Evolutionary conservation across 2,329 filamentous ascomycete genomes (phyloP).

Genomic region (Ascochyta pisi): DNA sequence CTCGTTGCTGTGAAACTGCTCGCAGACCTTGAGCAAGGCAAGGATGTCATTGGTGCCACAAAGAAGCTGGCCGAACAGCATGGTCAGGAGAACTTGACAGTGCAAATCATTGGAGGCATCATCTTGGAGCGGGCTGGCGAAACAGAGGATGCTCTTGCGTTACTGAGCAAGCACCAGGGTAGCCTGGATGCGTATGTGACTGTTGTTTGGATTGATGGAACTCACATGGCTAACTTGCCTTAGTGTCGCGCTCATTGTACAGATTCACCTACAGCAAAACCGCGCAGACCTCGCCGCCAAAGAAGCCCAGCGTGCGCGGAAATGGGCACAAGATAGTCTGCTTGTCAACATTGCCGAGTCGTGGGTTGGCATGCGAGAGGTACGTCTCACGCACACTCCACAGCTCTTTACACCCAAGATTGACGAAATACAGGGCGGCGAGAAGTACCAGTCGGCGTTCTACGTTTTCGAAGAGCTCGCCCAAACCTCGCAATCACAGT

Average conservation of each 20-base stretch:
- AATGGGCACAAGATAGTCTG: conserved; percentile 94
- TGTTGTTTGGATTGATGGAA: not conserved
- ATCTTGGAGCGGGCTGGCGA: conserved; percentile 81
- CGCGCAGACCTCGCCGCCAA: conserved; percentile 88
- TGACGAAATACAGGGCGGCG: conserved; percentile 71
- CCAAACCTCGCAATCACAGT: conserved; percentile 81
- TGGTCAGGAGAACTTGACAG: conserved; percentile 72
- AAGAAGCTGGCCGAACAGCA: conserved; percentile 72
- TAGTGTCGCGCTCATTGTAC: conserved; percentile 84
- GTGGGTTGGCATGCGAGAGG: conserved; percentile 89
- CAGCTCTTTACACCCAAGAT: conserved; percentile 14
- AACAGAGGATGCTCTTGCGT: conserved; percentile 81
- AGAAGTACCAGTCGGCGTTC: conserved; percentile 95
- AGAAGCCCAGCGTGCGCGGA: conserved; percentile 83
- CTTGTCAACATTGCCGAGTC: conserved; percentile 94
- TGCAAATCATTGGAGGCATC: conserved; percentile 83
- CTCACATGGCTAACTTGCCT: conserved; percentile 7
- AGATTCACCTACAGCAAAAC: conserved; percentile 93
- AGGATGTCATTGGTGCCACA: conserved; percentile 61
- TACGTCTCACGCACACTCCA: conserved; percentile 54
- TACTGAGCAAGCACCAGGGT: conserved; percentile 84
- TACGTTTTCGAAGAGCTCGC: conserved; percentile 98
- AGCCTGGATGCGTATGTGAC: conserved; percentile 72
- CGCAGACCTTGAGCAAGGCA: conserved; percentile 65
- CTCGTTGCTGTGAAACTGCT: conserved; percentile 78